Percentiles rank a stretch among this genome's conserved stretches.
These are phyloP conservation scores for Fibroporia radiculosa DNA, from an alignment of 768 basidiomycete genomes.

Conservation along the genomic window DNA sequence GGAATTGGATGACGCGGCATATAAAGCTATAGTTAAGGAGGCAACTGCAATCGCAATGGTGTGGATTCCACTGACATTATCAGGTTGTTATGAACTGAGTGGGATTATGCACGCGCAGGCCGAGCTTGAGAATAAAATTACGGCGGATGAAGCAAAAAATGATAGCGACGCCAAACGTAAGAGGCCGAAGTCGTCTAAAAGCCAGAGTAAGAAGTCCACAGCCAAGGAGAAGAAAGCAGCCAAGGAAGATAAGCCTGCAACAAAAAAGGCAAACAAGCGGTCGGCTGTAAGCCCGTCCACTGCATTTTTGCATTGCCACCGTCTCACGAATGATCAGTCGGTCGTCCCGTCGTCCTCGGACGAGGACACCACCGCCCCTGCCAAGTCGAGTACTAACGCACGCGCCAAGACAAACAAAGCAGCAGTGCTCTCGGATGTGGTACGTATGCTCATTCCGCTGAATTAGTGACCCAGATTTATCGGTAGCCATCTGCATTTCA, in stretches of 20 bases:
- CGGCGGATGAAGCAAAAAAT: not conserved
- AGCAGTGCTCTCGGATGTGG: not conserved
- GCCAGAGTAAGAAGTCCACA: not conserved
- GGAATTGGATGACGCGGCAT: constrained; percentile 33
- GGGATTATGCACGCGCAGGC: not conserved
- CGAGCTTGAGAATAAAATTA: not conserved
- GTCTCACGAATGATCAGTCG: not conserved
- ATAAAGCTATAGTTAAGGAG: constrained; percentile 39
- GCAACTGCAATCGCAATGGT: constrained; percentile 34
- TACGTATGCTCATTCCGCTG: not conserved
- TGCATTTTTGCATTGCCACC: not conserved
- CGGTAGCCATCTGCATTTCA: not conserved
- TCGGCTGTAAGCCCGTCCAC: not conserved
- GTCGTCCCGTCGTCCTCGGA: not conserved
- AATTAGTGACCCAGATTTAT: too few species aligned
- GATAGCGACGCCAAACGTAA: not conserved
- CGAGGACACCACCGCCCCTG: not conserved
- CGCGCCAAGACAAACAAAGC: constrained; percentile 1
- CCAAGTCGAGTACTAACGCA: not conserved
- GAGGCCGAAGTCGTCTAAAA: not conserved
- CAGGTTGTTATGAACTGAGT: not conserved
- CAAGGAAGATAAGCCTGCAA: not conserved
- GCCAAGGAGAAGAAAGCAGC: not conserved
- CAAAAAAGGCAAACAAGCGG: not conserved
- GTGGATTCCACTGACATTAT: not conserved